phyloP scores from a whole-genome alignment of 2,329 filamentous ascomycete genomes.

The Monilinia fructicola region DNA sequence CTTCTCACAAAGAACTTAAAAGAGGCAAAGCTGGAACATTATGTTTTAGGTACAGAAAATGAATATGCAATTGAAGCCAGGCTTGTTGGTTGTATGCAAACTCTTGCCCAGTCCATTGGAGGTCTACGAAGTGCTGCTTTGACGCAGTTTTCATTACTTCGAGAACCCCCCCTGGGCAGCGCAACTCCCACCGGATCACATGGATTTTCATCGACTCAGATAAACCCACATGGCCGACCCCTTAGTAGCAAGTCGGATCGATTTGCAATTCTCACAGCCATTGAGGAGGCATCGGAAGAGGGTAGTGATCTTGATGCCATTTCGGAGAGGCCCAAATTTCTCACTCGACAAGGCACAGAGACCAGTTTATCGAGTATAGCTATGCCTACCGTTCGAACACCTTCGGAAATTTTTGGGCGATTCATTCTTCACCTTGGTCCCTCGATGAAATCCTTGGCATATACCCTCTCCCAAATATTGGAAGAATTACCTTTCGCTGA shows the following conservation, averaged over 20 bases:
- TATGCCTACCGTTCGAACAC: constrained; percentile 52
- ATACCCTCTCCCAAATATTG: constrained; percentile 84
- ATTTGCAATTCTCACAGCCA: constrained; percentile 54
- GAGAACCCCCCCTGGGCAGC: constrained; percentile 49
- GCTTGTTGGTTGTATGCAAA: constrained; percentile 81
- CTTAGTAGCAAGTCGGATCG: constrained; percentile 48
- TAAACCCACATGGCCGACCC: constrained; percentile 24
- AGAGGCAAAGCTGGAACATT: constrained; percentile 90
- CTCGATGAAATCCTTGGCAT: constrained; percentile 94
- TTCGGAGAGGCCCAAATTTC: constrained; percentile 17
- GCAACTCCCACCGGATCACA: constrained; percentile 26
- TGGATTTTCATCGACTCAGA: not conserved
- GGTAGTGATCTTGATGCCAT: constrained; percentile 49
- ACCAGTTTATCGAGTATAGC: constrained; percentile 33
- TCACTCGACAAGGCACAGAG: constrained; percentile 27
- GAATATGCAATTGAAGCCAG: constrained; percentile 77
- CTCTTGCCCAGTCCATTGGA: constrained; percentile 82
- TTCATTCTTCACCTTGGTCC: constrained; percentile 89
- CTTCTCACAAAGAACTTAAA: constrained; percentile 73
- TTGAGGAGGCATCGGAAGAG: constrained; percentile 62
- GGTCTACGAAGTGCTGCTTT: constrained; percentile 85
- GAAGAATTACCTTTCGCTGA: constrained; percentile 80
- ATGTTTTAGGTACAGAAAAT: constrained; percentile 73
- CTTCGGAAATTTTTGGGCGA: constrained; percentile 84
- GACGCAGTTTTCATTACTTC: constrained; percentile 82